These are phyloP conservation scores for Simmondsia chinensis DNA, from an alignment of 148 eudicot species.

Conservation along the genomic window DNA sequence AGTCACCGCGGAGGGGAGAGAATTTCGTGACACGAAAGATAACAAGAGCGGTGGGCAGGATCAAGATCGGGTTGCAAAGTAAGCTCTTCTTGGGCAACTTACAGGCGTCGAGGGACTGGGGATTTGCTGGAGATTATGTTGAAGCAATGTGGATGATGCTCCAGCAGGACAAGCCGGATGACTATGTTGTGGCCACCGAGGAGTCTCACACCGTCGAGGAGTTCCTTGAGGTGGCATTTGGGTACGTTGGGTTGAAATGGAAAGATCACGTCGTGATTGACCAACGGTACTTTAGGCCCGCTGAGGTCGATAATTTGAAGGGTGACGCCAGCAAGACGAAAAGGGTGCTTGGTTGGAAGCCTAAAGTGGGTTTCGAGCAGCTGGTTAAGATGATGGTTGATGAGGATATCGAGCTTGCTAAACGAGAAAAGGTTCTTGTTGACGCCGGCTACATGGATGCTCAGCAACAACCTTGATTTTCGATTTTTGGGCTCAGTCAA, in stretches of 20 bases:
- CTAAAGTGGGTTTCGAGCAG: constrained; percentile 79
- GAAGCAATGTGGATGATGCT: constrained; percentile 99
- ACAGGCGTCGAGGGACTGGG: constrained; percentile 89
- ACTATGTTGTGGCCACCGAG: constrained; percentile 91
- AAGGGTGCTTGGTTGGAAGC: constrained; percentile 77
- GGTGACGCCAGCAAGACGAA: constrained; percentile 83
- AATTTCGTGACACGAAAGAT: constrained; percentile 96
- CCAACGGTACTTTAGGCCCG: constrained; percentile 81
- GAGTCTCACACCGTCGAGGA: constrained; percentile 91
- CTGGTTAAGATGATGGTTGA: constrained; percentile 99
- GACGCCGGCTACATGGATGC: constrained; percentile 94
- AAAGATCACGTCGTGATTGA: constrained; percentile 83
- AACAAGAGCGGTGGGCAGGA: constrained; percentile 85
- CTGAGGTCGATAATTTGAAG: constrained; percentile 89
- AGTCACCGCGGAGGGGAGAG: constrained; percentile 89
- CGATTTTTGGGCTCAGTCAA: no score
- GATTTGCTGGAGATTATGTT: constrained; percentile 94
- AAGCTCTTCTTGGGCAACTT: constrained; percentile 83
- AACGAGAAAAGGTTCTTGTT: constrained; percentile 87
- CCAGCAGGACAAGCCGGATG: constrained; percentile 95
- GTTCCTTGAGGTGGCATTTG: constrained; percentile 74
- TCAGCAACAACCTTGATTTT: constrained; percentile 76
- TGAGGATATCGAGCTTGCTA: constrained; percentile 77
- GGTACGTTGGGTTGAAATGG: constrained; percentile 83
- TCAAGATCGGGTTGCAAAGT: constrained; percentile 82